Percentiles rank a stretch among this genome's conserved stretches.
These are phyloP conservation scores for Fusarium musae DNA, from an alignment of 2,329 filamentous ascomycete genomes.

Conservation along the genomic window DNA sequence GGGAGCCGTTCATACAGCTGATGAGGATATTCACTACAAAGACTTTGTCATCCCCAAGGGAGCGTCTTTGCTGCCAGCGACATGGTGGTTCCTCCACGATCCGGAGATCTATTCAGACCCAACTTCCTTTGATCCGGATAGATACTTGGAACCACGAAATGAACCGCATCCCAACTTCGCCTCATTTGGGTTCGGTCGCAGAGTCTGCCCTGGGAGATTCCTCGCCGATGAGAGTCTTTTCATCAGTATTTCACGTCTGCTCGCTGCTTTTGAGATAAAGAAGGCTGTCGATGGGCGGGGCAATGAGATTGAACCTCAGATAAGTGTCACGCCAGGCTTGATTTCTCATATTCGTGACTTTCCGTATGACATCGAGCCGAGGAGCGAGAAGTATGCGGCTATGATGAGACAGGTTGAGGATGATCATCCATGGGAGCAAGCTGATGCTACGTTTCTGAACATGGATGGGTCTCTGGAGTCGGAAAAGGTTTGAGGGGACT, in stretches of 20 bases:
- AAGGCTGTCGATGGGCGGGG: background rate
- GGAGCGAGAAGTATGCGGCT: background rate
- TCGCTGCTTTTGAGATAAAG: background rate
- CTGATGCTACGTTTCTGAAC: background rate
- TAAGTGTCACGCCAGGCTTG: background rate
- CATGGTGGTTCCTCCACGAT: constrained; percentile 62
- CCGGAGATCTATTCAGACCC: constrained; percentile 68
- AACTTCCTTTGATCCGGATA: constrained; percentile 42
- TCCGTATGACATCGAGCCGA: background rate
- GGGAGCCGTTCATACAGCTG: constrained; percentile 50
- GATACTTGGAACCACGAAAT: constrained; percentile 3
- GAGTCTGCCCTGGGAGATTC: background rate
- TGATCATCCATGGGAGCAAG: background rate
- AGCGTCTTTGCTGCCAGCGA: constrained; percentile 16
- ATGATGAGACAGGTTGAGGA: background rate
- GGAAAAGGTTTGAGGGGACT: background rate
- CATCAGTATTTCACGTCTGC: background rate
- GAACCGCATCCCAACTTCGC: background rate
- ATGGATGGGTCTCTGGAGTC: background rate
- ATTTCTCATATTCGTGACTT: background rate
- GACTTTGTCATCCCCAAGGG: constrained; percentile 39
- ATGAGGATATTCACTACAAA: constrained; percentile 37
- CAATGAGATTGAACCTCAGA: background rate
- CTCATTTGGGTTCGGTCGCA: constrained; percentile 4
- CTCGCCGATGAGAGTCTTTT: background rate